These are phyloP conservation scores for Fusarium fracticaudum DNA, from an alignment of 2,329 filamentous ascomycete species.

Conservation along the genomic window DNA sequence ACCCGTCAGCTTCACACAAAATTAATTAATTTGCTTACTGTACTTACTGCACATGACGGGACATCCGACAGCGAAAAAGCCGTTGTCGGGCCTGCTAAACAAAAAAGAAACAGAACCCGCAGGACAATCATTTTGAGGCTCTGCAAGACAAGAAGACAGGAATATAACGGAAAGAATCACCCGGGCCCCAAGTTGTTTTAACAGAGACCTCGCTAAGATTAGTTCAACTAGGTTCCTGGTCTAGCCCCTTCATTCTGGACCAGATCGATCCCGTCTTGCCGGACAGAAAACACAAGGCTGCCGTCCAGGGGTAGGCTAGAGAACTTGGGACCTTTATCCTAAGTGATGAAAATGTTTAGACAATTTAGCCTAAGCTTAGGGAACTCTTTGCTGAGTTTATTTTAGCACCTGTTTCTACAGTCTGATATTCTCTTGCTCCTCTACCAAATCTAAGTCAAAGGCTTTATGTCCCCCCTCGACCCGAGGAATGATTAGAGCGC, in stretches of 20 bases:
- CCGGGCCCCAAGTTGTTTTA: neutral
- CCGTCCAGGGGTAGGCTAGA: too few relatives aligned
- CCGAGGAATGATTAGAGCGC: neutral
- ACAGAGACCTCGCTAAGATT: neutral
- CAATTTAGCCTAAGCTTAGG: too few relatives aligned
- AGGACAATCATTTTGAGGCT: neutral
- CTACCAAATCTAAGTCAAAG: too few relatives aligned
- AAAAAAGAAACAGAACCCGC: accelerated
- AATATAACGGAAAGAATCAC: neutral
- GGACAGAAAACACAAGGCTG: neutral
- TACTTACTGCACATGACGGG: neutral
- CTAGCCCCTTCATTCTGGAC: neutral
- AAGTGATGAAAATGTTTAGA: too few relatives aligned
- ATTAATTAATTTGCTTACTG: too few relatives aligned
- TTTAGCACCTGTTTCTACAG: too few relatives aligned
- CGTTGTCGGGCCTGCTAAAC: neutral
- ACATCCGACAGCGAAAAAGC: neutral
- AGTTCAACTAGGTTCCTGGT: neutral
- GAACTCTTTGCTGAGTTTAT: too few relatives aligned
- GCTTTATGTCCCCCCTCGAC: accelerated
- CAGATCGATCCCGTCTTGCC: neutral
- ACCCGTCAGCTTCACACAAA: neutral
- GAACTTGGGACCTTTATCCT: accelerated
- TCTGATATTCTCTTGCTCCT: too few relatives aligned
- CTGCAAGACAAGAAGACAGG: neutral